These are phyloP conservation scores for Cercospora brassicicola DNA, from an alignment of 2,329 filamentous ascomycete species.

Conservation along the genomic window DNA sequence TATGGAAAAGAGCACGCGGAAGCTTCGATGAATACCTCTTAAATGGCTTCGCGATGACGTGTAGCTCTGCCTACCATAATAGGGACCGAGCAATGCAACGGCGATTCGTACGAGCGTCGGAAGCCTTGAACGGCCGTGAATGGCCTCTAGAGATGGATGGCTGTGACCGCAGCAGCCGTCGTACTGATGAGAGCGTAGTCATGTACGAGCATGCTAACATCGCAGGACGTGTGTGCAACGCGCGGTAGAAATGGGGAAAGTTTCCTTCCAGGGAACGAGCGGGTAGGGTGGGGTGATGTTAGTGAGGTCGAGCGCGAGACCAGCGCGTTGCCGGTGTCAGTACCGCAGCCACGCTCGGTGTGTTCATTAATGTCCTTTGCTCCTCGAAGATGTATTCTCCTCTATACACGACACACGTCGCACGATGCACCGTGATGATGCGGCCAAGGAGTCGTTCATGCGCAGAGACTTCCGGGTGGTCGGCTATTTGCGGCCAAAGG, in stretches of 20 bases:
- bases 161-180: neutral
- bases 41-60: slow-evolving; percentile 9
- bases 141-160: neutral
- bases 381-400: neutral
- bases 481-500: slow-evolving; percentile 15
- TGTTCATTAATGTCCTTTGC: neutral
- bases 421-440: neutral
- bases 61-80: slow-evolving; percentile 8
- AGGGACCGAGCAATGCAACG: neutral
- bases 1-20: neutral
- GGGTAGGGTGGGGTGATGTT: slow-evolving; percentile 3
- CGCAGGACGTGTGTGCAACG: neutral
- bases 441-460: slow-evolving; percentile 1
- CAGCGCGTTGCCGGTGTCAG: neutral
- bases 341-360: neutral
- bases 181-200: neutral
- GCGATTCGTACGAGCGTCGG: neutral
- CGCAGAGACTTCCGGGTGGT: slow-evolving; percentile 11
- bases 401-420: neutral
- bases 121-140: neutral
- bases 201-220: neutral
- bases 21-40: slow-evolving; percentile 3
- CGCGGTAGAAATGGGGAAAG: neutral
- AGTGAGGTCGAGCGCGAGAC: neutral
- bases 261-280: slow-evolving; percentile 2